Evolutionary conservation across 306 rosid genomes (phyloP), one percentile per base, ranked within the genome.

Genomic region (Hippophae tibetana): DNA sequence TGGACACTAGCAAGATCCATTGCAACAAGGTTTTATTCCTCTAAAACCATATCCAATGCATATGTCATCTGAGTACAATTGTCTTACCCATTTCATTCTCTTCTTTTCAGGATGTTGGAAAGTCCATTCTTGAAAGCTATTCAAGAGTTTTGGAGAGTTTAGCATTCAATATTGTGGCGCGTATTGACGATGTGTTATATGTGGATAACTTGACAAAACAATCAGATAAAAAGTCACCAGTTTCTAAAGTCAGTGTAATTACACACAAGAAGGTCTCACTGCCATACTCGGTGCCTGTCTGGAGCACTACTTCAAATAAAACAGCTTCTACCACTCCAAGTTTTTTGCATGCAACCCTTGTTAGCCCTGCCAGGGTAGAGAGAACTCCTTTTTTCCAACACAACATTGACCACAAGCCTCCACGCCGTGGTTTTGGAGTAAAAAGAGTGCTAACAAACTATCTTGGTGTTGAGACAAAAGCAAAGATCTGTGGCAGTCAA

Each of bases 101-200:
- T 43, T 53, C 43, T 1, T 78, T 73, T 57, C 96, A 92, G 99
- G 99, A 92, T 75, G 82, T 88, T 58, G 99, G 99, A 14, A 92
- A 92, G 71, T 83, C 99, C 10, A 74, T 92, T 64, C 79, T 92
- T 53, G 99, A 92, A 74, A 82, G 96, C 93, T 92, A 87, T 61
- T 92, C 99, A 47, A 83, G 99, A 68, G 96, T 88, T 14, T 68
- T 92, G 70, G 99, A 92, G 85, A 88, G 99, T 82, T 74, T 85
- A 56, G 93, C 99, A 42, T 92, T 77, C 52, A 92, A 92, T 74
- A 78, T 92, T 61, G 83, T 85, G 25, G 89, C 99, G 38, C 92
- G 99, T 2, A 92, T 92, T 1, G 99, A 92, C 55, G 99, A 92
- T 70, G 67, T 92, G 53, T 76, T 88, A 5, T 75, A 92, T 43